Conservation (phyloP, 768 basidiomycete species). For the Lactarius pseudohatsudake region DNA sequence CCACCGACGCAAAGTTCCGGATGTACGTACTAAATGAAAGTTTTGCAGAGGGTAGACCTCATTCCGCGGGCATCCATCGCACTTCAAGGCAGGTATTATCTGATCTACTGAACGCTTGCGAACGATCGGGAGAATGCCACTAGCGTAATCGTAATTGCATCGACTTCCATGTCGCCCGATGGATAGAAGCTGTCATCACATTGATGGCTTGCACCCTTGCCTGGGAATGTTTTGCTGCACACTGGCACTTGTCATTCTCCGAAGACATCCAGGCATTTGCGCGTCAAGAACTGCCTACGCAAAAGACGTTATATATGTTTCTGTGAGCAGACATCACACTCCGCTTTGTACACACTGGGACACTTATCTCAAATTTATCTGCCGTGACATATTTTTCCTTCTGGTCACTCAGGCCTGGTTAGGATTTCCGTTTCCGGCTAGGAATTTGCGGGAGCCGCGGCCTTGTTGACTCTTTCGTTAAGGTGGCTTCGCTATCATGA, state of each 20-base stretch:
- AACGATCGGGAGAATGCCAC: neutral
- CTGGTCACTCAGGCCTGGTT: neutral
- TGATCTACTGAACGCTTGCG: neutral
- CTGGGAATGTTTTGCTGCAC: neutral
- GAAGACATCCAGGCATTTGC: neutral
- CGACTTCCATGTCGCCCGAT: neutral
- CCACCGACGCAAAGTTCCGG: neutral
- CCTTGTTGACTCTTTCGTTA: neutral
- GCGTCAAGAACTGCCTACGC: neutral
- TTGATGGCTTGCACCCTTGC: neutral
- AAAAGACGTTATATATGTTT: neutral
- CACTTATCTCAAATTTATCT: neutral
- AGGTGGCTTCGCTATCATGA: neutral
- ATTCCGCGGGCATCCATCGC: neutral
- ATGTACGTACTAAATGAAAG: slow-evolving; percentile 4
- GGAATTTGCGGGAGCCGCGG: neutral
- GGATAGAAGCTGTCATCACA: neutral
- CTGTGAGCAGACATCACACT: neutral
- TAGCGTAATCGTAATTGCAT: neutral
- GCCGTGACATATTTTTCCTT: neutral
- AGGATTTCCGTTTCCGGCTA: neutral
- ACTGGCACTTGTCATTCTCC: neutral
- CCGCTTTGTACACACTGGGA: neutral
- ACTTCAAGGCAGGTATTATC: neutral
- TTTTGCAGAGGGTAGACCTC: neutral